Percentiles rank a stretch among this genome's conserved stretches.
phyloP scores from a whole-genome alignment of 805 yeast genomes.

The Candida krabiensis region DNA sequence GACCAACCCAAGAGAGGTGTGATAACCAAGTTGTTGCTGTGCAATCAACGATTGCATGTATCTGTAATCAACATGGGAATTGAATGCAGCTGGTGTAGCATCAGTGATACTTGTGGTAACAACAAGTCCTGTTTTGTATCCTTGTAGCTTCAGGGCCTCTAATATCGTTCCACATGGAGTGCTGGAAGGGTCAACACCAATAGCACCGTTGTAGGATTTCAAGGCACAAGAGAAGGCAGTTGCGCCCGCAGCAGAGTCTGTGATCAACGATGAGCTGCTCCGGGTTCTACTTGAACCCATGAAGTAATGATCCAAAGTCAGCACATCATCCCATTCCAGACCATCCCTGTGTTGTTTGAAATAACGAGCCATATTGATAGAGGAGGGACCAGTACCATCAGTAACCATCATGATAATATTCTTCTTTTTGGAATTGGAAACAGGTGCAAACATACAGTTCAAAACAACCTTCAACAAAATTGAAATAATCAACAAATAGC shows the following conservation, averaged over 20 bases:
- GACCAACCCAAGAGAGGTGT: conserved; percentile 67
- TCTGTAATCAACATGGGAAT: conserved; percentile 75
- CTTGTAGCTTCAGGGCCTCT: conserved; percentile 82
- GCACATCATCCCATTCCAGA: conserved; percentile 53
- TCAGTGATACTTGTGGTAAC: conserved; percentile 92
- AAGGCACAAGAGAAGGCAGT: conserved; percentile 86
- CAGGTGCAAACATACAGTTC: conserved; percentile 25
- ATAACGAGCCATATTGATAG: conserved; percentile 75
- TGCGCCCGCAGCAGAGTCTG: conserved; percentile 98
- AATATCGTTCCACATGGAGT: conserved; percentile 85
- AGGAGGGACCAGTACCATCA: conserved; percentile 96
- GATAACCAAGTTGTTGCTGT: conserved; percentile 78
- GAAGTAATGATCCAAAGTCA: conserved; percentile 64
- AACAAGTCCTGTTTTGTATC: conserved; percentile 84
- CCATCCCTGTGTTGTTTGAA: conserved; percentile 63
- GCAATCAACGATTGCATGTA: conserved; percentile 84
- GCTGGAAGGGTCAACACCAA: conserved; percentile 71
- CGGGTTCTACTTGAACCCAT: conserved; percentile 86
- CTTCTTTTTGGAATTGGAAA: conserved; percentile 41
- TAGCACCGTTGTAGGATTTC: conserved; percentile 87
- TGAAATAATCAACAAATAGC: no score
- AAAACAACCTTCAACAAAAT: no score
- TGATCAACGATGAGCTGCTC: conserved; percentile 71
- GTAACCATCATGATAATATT: conserved; percentile 86
- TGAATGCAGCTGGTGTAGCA: conserved; percentile 92